phyloP scores from a whole-genome alignment of 2,329 filamentous ascomycete genomes.

The Emmonsiellopsis sp. region DNA sequence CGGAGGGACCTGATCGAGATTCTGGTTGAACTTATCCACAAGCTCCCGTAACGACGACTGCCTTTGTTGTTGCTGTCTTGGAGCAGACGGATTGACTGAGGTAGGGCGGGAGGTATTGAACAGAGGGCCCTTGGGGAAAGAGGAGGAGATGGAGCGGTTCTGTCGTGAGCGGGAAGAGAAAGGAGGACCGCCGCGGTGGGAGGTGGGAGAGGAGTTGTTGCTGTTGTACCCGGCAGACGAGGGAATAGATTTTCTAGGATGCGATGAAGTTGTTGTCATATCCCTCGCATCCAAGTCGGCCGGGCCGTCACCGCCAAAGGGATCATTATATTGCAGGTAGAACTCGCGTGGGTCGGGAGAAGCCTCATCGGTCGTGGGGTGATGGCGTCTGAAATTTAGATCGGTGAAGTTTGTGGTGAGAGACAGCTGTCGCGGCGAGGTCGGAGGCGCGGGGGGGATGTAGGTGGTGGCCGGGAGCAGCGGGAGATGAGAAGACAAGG shows the following conservation, averaged over 20 bases:
- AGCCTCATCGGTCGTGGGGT: constrained; percentile 15
- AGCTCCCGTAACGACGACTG: constrained; percentile 72
- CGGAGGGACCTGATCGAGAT: constrained; percentile 37
- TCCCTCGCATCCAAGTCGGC: constrained; percentile 8
- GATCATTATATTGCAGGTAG: constrained; percentile 38
- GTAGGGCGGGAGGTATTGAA: background rate
- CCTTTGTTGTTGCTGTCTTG: constrained; percentile 22
- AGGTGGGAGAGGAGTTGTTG: constrained; percentile 6
- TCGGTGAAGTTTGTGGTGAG: constrained; percentile 13
- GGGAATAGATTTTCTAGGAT: constrained; percentile 4
- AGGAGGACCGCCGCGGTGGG: constrained; percentile 7
- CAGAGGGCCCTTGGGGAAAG: constrained; percentile 3
- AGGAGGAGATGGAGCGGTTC: constrained; percentile 25
- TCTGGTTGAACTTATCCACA: constrained; percentile 68
- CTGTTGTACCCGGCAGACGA: constrained; percentile 2
- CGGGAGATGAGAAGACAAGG: constrained; percentile 14
- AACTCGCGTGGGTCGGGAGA: constrained; percentile 42
- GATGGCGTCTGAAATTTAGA: constrained; percentile 7
- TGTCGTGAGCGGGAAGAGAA: constrained; percentile 14
- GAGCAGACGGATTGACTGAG: constrained; percentile 2
- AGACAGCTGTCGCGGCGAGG: constrained; percentile 15
- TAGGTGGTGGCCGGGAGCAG: constrained; percentile 20
- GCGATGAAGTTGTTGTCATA: constrained; percentile 13
- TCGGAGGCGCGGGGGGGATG: constrained; percentile 13
- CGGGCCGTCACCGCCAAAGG: constrained; percentile 20